phyloP scores from a whole-genome alignment of 176 grass and related monocot species.

The Pontederia crassipes region DNA sequence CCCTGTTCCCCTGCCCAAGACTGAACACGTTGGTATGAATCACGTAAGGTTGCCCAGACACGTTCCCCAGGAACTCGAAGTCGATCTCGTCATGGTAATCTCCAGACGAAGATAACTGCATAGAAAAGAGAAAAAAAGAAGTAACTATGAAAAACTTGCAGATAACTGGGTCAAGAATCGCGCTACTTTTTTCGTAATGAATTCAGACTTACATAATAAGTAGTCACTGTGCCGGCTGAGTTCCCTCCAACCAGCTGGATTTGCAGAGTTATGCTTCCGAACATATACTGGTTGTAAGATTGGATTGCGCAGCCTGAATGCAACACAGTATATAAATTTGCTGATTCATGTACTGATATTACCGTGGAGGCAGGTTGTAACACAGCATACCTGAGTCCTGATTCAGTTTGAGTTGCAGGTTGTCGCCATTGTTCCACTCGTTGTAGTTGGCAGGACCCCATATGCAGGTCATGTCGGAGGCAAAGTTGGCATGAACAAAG shows the following conservation, averaged over 20 bases:
- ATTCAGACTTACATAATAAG: constrained; percentile 17
- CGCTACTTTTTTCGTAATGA: too few relatives aligned
- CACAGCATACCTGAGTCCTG: neutral
- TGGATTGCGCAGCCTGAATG: constrained; percentile 29
- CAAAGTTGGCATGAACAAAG: too few relatives aligned
- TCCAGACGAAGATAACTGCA: constrained; percentile 22
- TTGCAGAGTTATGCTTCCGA: too few relatives aligned
- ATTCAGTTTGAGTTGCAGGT: neutral
- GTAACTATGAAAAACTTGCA: neutral
- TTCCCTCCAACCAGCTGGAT: too few relatives aligned
- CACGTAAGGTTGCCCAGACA: too few relatives aligned
- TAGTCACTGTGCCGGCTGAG: too few relatives aligned
- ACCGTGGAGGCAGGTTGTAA: too few relatives aligned
- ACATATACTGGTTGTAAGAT: constrained; percentile 24
- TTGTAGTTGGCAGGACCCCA: too few relatives aligned
- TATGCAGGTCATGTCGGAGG: too few relatives aligned
- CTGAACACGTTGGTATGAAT: constrained; percentile 34
- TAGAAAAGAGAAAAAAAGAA: neutral
- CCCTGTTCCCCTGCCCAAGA: constrained; percentile 39
- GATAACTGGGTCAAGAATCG: too few relatives aligned
- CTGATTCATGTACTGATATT: neutral
- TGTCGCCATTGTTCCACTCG: neutral
- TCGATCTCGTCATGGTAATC: too few relatives aligned
- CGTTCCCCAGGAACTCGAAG: too few relatives aligned
- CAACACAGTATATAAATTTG: neutral